Evolutionary conservation across 805 yeast species (phyloP).

Genomic region (Saccharomycopsis microspora): DNA sequence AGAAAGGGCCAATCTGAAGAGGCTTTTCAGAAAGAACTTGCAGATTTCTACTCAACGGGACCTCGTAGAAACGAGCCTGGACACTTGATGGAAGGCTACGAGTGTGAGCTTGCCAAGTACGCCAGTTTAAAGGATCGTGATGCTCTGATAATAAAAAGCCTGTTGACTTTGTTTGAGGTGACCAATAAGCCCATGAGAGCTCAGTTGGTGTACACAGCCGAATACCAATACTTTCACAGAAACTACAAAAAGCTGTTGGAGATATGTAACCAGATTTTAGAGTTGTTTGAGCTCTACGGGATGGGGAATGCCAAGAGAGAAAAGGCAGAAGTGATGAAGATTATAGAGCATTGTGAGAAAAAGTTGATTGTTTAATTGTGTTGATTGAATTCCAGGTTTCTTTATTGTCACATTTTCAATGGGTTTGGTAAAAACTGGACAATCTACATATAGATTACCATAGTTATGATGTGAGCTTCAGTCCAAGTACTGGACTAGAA

Average conservation of each 20-base stretch:
- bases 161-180: conserved; percentile 6
- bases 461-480: no score
- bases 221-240: conserved; percentile 14
- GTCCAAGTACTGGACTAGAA: no score
- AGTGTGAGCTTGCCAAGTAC: neutral
- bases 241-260: conserved; percentile 8
- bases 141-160: no score
- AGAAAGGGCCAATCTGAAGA: conserved; percentile 15
- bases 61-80: conserved; percentile 8
- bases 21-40: conserved; percentile 10
- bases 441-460: no score
- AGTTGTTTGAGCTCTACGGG: conserved; percentile 4
- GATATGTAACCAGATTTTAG: conserved; percentile 8
- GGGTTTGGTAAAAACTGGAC: no score
- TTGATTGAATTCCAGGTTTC: no score
- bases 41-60: conserved; percentile 6
- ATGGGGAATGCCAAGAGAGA: conserved; percentile 3
- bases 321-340: conserved; percentile 2
- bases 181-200: conserved; percentile 4
- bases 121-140: neutral
- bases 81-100: conserved; percentile 6
- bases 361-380: neutral
- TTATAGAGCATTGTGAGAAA: conserved; percentile 3
- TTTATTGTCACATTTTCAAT: no score
- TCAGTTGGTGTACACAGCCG: conserved; percentile 14